Conservation (phyloP, 768 basidiomycete species). For the Pholiota microspora region DNA sequence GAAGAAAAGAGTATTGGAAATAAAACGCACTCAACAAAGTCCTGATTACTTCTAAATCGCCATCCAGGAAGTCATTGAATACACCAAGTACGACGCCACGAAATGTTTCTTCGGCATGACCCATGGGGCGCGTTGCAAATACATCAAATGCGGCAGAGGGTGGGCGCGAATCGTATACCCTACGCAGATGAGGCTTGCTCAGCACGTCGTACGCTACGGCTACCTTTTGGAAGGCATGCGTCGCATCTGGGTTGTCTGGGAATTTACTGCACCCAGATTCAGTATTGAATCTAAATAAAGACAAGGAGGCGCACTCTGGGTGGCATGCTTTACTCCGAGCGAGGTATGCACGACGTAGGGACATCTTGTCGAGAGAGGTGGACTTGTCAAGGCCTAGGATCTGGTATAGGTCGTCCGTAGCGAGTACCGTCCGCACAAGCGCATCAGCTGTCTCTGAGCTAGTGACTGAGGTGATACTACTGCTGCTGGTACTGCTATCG, state of each 20-base stretch:
- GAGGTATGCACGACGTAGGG: constrained; percentile 75
- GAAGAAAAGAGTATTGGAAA: neutral
- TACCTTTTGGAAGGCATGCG: constrained; percentile 83
- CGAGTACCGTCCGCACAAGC: constrained; percentile 53
- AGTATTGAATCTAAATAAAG: neutral
- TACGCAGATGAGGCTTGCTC: constrained; percentile 66
- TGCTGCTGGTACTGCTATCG: neutral
- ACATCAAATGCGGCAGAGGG: constrained; percentile 48
- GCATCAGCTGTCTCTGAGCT: constrained; percentile 16
- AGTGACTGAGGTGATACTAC: neutral
- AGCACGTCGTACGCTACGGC: constrained; percentile 82
- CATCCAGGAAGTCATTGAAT: constrained; percentile 81
- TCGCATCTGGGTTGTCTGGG: constrained; percentile 72
- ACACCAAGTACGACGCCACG: constrained; percentile 70
- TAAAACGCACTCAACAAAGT: constrained; percentile 61
- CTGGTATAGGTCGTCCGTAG: constrained; percentile 65
- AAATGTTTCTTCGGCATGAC: constrained; percentile 77
- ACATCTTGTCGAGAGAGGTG: constrained; percentile 51
- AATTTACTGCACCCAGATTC: constrained; percentile 61
- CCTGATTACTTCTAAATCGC: constrained; percentile 83
- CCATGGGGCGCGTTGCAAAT: constrained; percentile 48
- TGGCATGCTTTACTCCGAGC: constrained; percentile 74
- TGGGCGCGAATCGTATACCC: constrained; percentile 63
- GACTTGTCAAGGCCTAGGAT: constrained; percentile 65
- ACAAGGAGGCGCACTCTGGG: constrained; percentile 68